Base-by-base conservation (phyloP, 768 basidiomycete species). In the Tulasnella sp. region DNA sequence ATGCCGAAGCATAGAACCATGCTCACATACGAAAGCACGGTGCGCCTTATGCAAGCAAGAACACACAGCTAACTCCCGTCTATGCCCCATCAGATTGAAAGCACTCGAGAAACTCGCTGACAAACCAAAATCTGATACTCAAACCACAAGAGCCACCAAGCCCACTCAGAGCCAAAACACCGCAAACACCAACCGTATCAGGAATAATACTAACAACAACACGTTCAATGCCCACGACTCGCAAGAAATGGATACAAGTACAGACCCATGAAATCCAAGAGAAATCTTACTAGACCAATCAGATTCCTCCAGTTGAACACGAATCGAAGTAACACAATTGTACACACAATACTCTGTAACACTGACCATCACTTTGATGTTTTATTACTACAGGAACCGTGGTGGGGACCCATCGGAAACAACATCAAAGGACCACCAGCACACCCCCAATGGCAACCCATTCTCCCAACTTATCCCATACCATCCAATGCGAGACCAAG, bases 361-460 rank as follows among this genome's bases (percentile, higher is more conserved):
- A 15, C 22, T 29, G 12, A 9, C 16, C 6, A 22, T 5, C 16
- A 7, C 27, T 46, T 46, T 29, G 45, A 46, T 34, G 19, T 46
- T 29, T 20, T 46, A 13, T 33, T 46, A 5, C 29, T 46, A 13
- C 45, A 46, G 22, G 45, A 46, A 46, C 45, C 45, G 13, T 31
- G 20, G 3, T 46, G 45, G 45, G 43, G 19, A 6, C 19, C 16
- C n/a, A n/a, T n/a, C n/a, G n/a, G n/a, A n/a, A n/a, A n/a, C n/a
- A n/a, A n/a, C n/a, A n/a, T n/a, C n/a, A n/a, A n/a, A n/a, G n/a
- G n/a, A n/a, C n/a, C n/a, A n/a, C n/a, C n/a, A n/a, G n/a, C n/a
- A n/a, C n/a, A 13, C 9, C n/a, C 47, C 10, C 41, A 31, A 9
- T 52, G 50, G 50, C 24, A 45, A 15, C 45, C 49, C 9, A 48